Base-by-base conservation (phyloP, 192 early-diverging fungal species). In the Backusella westeae region DNA sequence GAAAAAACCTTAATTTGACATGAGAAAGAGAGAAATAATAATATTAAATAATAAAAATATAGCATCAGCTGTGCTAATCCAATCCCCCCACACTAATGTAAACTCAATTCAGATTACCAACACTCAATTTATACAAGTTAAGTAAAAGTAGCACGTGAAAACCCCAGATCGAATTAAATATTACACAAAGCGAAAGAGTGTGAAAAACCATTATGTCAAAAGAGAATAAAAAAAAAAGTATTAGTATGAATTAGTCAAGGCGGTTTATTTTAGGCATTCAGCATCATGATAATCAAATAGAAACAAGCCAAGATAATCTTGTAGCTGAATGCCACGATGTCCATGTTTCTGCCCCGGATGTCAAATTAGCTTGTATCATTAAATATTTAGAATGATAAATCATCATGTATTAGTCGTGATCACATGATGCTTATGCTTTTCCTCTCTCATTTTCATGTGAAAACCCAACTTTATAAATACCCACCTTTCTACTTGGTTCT, bases 401-500 rank as follows among this genome's bases (percentile, higher is more conserved):
- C 46, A n/a, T 49, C 4, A n/a, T 49, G 42, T 44, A 44, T 49
- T 49, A 49, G 46, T 49, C 0, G 0, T 63, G 26, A 69, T 69
- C 68, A 69, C 68, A 69, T 69, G 68, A 69, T 69, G 17, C 34
- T 69, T 35, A 23, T 69, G 36, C 36, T 44, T 32, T 6, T 49
- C 23, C 19, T 14, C 15, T 15, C 7, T 1, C 44, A 49, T 71
- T 71, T 71, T 71, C 70, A 71, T 71, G 70, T 71, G 70, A 71
- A 71, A 69, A 14, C n/a, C 21, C 36, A 21, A 23, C 19, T 21
- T 69, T 41, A 69, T 69, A 71, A 71, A 71, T 71, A 44, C 39
- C 39, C 35, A 63, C 56, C 56, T 63, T 29, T 8, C 6, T 56
- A 8, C 49, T 17, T 56, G 6, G 10, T 29, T 29, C 23, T 63